Evolutionary conservation across 345 rosid species (phyloP).

Genomic region (Acer negundo): DNA sequence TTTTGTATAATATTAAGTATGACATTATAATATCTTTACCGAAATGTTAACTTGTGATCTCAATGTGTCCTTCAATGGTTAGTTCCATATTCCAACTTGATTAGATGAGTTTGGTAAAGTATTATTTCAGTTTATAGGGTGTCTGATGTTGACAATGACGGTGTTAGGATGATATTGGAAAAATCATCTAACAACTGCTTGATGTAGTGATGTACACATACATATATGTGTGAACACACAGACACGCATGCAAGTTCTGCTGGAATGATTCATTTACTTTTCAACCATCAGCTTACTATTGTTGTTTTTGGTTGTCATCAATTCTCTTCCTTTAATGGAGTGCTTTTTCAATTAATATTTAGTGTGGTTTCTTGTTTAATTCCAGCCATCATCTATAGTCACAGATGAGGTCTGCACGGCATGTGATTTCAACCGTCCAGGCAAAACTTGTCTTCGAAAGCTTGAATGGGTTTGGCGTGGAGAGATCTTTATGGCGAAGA

Average conservation of each 20-base stretch:
- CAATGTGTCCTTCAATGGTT: not conserved
- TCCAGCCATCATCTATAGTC: conserved; percentile 92
- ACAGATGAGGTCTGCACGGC: conserved; percentile 92
- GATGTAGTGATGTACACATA: too few relatives aligned
- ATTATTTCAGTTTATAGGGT: not conserved
- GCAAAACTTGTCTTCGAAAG: conserved; percentile 84
- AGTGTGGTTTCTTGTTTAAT: conserved; percentile 30
- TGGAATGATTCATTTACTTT: conserved; percentile 4
- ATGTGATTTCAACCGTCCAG: conserved; percentile 97
- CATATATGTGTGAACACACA: not conserved
- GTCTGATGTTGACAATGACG: not conserved
- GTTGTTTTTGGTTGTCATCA: not conserved
- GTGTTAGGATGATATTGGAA: not conserved
- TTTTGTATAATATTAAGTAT: not conserved
- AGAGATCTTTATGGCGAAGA: conserved; percentile 81
- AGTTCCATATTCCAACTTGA: not conserved
- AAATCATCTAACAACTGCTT: not conserved
- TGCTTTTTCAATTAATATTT: conserved; percentile 4
- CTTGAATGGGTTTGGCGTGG: conserved; percentile 99
- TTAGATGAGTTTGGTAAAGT: not conserved
- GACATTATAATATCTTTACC: not conserved
- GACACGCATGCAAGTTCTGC: not conserved
- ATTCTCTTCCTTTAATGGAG: not conserved
- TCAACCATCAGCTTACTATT: not conserved
- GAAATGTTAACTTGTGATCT: not conserved